Conservation (phyloP, 108 stramenopile species). For the Nitzschia sp. region DNA sequence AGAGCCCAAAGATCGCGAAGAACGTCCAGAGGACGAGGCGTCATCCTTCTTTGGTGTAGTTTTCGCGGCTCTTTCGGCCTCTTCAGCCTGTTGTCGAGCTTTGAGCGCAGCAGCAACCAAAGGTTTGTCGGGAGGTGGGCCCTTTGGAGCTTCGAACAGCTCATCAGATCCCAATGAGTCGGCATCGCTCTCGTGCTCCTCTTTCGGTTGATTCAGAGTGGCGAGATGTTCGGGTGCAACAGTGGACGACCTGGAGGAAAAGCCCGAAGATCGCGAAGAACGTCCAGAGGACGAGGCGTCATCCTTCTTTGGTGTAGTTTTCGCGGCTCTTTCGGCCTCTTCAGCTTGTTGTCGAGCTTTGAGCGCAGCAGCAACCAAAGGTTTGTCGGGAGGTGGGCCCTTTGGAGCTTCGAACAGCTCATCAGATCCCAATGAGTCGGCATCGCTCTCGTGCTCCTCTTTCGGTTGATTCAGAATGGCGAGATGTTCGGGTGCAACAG, state of each 20-base stretch:
- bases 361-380: conserved; percentile 14
- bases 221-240: neutral
- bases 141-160: conserved; percentile 14
- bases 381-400: conserved; percentile 4
- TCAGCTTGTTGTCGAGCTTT: conserved; percentile 3
- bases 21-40: neutral
- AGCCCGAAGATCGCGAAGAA: too few relatives aligned
- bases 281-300: too few relatives aligned
- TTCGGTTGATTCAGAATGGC: conserved; percentile 1
- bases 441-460: neutral
- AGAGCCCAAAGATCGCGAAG: too few relatives aligned
- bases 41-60: neutral
- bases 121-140: conserved; percentile 2
- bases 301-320: neutral
- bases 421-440: neutral
- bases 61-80: neutral
- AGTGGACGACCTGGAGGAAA: too few relatives aligned
- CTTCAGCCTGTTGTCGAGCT: neutral
- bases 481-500: neutral
- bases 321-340: neutral
- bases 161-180: conserved; percentile 1
- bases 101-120: conserved; percentile 18
- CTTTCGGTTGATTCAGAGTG: conserved; percentile 2
- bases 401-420: conserved; percentile 14
- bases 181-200: neutral